Conservation (phyloP, 805 yeast genomes). For the Dipodascopsis uninucleata region DNA sequence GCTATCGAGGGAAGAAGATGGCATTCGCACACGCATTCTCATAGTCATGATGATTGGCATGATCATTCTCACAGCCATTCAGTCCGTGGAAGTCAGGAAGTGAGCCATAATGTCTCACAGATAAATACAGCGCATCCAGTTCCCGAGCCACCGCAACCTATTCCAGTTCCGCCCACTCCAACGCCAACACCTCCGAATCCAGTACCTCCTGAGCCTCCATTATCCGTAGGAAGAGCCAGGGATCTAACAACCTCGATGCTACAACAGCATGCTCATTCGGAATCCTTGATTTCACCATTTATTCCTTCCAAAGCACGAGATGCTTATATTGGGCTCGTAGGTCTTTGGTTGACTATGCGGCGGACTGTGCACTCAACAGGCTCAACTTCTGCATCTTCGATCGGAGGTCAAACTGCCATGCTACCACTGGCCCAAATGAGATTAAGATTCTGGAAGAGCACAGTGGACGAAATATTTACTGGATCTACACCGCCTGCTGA, state of each 20-base stretch:
- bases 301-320: conserved; percentile 62
- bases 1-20: conserved; percentile 1
- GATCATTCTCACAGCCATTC: conserved; percentile 13
- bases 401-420: conserved; percentile 32
- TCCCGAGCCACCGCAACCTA: conserved; percentile 3
- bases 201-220: conserved; percentile 6
- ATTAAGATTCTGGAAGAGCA: conserved; percentile 72
- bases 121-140: neutral
- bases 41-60: neutral
- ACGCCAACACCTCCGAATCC: conserved; percentile 12
- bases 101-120: too few relatives aligned
- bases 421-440: conserved; percentile 42
- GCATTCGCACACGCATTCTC: conserved; percentile 15
- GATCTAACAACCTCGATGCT: neutral
- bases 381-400: conserved; percentile 41
- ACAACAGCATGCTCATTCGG: conserved; percentile 2
- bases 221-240: too few relatives aligned
- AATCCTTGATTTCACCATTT: conserved; percentile 63
- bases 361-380: conserved; percentile 40
- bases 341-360: conserved; percentile 39
- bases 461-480: conserved; percentile 47
- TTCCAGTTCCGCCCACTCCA: conserved; percentile 3
- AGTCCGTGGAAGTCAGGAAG: neutral
- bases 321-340: conserved; percentile 59
- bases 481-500: conserved; percentile 46